Conservation (phyloP, 176 grass and related monocot genomes). For the Musa troglodytarum region DNA sequence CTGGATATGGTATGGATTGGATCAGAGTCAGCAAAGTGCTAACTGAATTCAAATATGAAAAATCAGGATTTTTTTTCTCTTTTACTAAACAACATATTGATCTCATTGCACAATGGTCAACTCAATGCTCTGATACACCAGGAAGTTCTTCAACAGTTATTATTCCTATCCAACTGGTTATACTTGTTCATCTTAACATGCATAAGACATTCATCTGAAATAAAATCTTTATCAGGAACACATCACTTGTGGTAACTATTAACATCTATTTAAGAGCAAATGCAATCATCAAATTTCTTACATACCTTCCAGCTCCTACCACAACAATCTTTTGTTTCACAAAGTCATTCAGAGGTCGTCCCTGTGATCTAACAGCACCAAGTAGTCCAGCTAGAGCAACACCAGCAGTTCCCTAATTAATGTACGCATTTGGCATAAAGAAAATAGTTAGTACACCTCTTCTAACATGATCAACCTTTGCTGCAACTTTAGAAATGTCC, state of each 20-base stretch:
- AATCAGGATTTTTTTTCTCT: neutral
- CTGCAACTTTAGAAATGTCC: neutral
- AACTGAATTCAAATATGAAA: neutral
- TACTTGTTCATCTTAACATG: neutral
- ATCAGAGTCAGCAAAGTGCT: neutral
- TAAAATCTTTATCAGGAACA: neutral
- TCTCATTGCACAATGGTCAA: constrained; percentile 1
- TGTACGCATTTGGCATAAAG: constrained; percentile 10
- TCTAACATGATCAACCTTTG: neutral
- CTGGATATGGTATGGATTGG: neutral
- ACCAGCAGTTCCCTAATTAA: constrained; percentile 81
- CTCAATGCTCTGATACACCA: constrained; percentile 12
- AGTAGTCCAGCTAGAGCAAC: constrained; percentile 96
- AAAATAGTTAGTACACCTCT: neutral
- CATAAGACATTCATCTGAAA: neutral
- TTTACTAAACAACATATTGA: neutral
- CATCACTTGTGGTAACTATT: neutral
- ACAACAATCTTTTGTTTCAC: constrained; percentile 93
- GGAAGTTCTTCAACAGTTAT: neutral
- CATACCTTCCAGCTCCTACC: constrained; percentile 92
- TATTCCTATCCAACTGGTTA: neutral
- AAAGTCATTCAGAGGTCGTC: constrained; percentile 58
- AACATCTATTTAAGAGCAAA: neutral
- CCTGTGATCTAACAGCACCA: constrained; percentile 86
- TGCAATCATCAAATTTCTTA: neutral